These are phyloP conservation scores for Penicillium polonicum DNA, from an alignment of 2,329 filamentous ascomycete species.

Conservation along the genomic window DNA sequence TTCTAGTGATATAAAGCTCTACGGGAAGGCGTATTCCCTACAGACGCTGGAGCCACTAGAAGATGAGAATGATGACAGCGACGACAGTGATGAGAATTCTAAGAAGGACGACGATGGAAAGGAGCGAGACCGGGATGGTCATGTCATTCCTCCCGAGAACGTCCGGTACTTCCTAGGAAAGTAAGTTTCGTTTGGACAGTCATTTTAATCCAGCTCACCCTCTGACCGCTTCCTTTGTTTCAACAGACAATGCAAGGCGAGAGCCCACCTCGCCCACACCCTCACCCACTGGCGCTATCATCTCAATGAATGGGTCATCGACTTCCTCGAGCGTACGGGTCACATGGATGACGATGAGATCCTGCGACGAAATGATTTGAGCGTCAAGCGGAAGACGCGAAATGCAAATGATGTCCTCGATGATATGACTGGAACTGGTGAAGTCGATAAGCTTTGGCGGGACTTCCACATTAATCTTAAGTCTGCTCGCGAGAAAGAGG, in stretches of 20 bases:
- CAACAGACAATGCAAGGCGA: constrained; percentile 56
- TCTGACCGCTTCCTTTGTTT: not conserved
- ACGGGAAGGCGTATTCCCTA: constrained; percentile 64
- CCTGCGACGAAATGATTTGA: constrained; percentile 61
- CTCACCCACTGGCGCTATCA: constrained; percentile 74
- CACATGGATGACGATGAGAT: constrained; percentile 59
- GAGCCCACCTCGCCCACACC: constrained; percentile 68
- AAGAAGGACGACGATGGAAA: constrained; percentile 34
- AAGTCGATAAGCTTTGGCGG: constrained; percentile 61
- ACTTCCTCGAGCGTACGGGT: constrained; percentile 58
- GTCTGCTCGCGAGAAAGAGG: constrained; percentile 54
- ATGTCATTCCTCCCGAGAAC: constrained; percentile 45
- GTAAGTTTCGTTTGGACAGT: constrained; percentile 26
- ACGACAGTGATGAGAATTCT: constrained; percentile 33
- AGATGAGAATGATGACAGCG: constrained; percentile 47
- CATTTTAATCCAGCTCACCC: not conserved
- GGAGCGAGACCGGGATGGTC: constrained; percentile 47
- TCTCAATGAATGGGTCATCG: constrained; percentile 69
- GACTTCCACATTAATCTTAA: constrained; percentile 66
- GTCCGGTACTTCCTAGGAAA: constrained; percentile 55
- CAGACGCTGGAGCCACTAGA: constrained; percentile 64
- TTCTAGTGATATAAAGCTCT: constrained; percentile 62
- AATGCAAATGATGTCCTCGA: constrained; percentile 65
- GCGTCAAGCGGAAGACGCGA: constrained; percentile 57
- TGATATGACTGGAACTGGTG: constrained; percentile 59